Percentiles rank a stretch among this genome's conserved stretches.
phyloP scores from a whole-genome alignment of 345 rosid species.

The Rubroshorea leprosula region DNA sequence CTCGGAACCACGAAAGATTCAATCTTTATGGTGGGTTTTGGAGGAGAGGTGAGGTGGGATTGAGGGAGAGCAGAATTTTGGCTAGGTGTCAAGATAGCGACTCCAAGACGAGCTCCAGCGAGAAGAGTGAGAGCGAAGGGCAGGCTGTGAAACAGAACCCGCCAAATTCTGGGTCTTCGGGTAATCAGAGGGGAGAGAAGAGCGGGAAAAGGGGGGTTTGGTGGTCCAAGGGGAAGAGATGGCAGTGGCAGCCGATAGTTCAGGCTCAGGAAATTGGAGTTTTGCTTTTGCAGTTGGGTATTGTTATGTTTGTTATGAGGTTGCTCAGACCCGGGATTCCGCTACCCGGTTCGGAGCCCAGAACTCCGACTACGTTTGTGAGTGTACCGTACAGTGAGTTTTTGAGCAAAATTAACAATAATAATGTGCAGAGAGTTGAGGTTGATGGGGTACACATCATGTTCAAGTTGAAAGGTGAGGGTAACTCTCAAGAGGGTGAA shows the following conservation, averaged over 20 bases:
- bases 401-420: slow-evolving; percentile 54
- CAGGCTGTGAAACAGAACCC: slow-evolving; percentile 20
- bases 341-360: slow-evolving; percentile 77
- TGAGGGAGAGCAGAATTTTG: slow-evolving; percentile 32
- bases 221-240: slow-evolving; percentile 63
- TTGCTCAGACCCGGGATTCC: slow-evolving; percentile 81
- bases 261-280: slow-evolving; percentile 75
- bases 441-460: slow-evolving; percentile 78
- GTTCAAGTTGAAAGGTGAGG: slow-evolving; percentile 73
- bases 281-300: slow-evolving; percentile 66
- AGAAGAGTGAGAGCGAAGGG: slow-evolving; percentile 39
- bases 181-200: slow-evolving; percentile 52
- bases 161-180: slow-evolving; percentile 29
- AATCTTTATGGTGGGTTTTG: slow-evolving; percentile 33
- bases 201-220: slow-evolving; percentile 43
- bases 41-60: slow-evolving; percentile 19
- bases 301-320: slow-evolving; percentile 78
- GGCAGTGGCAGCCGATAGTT: slow-evolving; percentile 79
- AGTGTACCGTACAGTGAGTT: slow-evolving; percentile 90
- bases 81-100: slow-evolving; percentile 78
- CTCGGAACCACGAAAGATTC: slow-evolving; percentile 12
- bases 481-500: slow-evolving; percentile 34
- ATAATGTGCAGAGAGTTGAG: slow-evolving; percentile 80
- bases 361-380: slow-evolving; percentile 48
- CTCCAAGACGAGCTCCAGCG: slow-evolving; percentile 35